Evolutionary conservation across 2,329 filamentous ascomycete genomes (phyloP), one percentile per base, ranked within the genome.

Genomic region (Hortaea sp.): DNA sequence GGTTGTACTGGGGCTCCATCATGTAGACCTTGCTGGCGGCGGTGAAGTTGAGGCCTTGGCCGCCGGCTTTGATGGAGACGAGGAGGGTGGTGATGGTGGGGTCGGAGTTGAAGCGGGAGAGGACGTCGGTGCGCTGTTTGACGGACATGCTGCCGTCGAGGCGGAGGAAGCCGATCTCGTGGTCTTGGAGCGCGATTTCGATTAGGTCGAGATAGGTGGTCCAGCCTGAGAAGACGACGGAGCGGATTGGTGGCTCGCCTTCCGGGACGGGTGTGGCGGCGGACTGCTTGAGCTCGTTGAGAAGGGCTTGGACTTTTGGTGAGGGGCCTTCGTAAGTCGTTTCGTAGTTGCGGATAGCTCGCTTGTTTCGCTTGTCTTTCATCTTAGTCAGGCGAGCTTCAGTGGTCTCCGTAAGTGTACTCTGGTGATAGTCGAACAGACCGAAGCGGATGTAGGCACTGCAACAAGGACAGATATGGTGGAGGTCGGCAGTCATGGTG

Each of bases 1-100:
- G 92, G 60, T 98, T 98, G 70, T 90, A 98, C 62, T 95, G 89
- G 5, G 92, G 92, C 64, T 98, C 92, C 90, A 98, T 97, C 58
- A 97, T 85, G 63, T 92, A 97, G 10, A 94, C 90, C 46, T 79
- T 84, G 62, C 82, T 92, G 30, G 84, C 90, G 0, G 85, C 75
- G 0, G 89, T 95, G 45, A 97, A 71, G 61, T 97, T 97, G 35
- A 97, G 79, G 10, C 90, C 90, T 11, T 95, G 77, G 12, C 92
- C 90, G 53, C 90, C 92, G 0, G 90, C 90, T 61, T 83, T 88
- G 66, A 95, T 94, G 7, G 88, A 95, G 10, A 95, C 88, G 7
- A 97, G 77, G 43, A 97, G 88, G 44, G 95, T 82, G 30, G 81
- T 81, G 32, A 94, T 77, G 1, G 65, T 68, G 3, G 77, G 66